phyloP scores from a whole-genome alignment of 2,329 filamentous ascomycete genomes.

The Pseudopithomyces maydicus region DNA sequence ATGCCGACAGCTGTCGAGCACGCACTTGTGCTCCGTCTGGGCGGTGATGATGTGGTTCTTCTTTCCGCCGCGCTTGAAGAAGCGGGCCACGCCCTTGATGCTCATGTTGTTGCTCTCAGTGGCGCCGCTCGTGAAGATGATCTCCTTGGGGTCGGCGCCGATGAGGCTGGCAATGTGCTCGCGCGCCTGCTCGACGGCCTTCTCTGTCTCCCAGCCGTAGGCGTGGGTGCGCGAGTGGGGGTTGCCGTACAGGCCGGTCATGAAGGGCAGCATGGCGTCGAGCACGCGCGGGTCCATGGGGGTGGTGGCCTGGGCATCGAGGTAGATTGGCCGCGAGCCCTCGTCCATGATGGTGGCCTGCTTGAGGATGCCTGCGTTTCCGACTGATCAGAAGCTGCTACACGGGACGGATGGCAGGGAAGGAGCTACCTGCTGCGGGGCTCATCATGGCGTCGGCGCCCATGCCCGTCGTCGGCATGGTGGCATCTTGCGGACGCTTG shows the following conservation, averaged over 20 bases:
- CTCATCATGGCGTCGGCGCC: slow-evolving; percentile 74
- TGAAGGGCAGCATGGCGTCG: slow-evolving; percentile 95
- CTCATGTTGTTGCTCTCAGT: slow-evolving; percentile 99
- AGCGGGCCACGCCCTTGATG: slow-evolving; percentile 95
- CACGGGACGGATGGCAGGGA: slow-evolving; percentile 3
- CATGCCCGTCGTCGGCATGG: slow-evolving; percentile 63
- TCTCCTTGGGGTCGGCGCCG: slow-evolving; percentile 94
- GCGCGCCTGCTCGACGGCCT: slow-evolving; percentile 86
- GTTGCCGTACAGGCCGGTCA: slow-evolving; percentile 93
- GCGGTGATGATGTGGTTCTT: slow-evolving; percentile 98
- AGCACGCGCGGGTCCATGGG: slow-evolving; percentile 92
- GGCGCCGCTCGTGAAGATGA: slow-evolving; percentile 97
- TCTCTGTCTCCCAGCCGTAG: slow-evolving; percentile 98
- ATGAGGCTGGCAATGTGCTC: slow-evolving; percentile 84
- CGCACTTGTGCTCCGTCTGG: slow-evolving; percentile 99
- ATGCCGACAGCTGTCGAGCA: slow-evolving; percentile 95
- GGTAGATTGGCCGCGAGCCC: slow-evolving; percentile 91
- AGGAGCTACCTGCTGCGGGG: slow-evolving; percentile 68
- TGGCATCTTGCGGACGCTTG: slow-evolving; percentile 59
- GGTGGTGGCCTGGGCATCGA: slow-evolving; percentile 98
- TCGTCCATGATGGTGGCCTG: slow-evolving; percentile 92
- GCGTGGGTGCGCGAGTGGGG: slow-evolving; percentile 96
- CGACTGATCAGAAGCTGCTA: slow-evolving; percentile 19
- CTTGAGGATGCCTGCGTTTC: slow-evolving; percentile 72
- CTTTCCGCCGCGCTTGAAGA: slow-evolving; percentile 90